phyloP scores from a whole-genome alignment of 202 grass and related monocot genomes.

The Bolboschoenoplectus hybrid region DNA sequence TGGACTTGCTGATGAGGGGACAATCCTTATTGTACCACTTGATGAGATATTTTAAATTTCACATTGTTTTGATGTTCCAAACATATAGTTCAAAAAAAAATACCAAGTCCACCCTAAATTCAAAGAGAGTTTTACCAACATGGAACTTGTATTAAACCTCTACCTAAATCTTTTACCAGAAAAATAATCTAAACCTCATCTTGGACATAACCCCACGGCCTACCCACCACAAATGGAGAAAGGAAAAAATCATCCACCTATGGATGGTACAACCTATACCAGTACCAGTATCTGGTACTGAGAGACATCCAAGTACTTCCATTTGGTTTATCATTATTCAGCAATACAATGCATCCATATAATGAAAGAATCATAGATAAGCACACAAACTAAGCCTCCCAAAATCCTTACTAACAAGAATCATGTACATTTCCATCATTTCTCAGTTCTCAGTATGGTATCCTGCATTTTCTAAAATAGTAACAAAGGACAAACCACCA shows the following conservation, averaged over 20 bases:
- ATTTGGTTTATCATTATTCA: neutral
- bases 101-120: neutral
- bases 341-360: neutral
- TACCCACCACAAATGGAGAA: neutral
- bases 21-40: neutral
- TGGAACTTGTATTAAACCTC: neutral
- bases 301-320: neutral
- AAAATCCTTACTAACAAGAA: neutral
- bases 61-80: neutral
- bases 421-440: neutral
- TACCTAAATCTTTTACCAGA: neutral
- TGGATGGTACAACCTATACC: neutral
- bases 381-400: neutral
- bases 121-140: neutral
- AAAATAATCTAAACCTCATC: neutral
- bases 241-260: neutral
- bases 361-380: neutral
- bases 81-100: neutral
- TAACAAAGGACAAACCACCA: slow-evolving; percentile 5
- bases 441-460: slow-evolving; percentile 5
- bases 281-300: neutral
- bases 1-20: neutral
- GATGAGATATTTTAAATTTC: neutral
- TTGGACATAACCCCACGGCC: neutral
- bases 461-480: neutral